phyloP scores from a whole-genome alignment of 495 filamentous ascomycete species.

The Lepraria neglecta region DNA sequence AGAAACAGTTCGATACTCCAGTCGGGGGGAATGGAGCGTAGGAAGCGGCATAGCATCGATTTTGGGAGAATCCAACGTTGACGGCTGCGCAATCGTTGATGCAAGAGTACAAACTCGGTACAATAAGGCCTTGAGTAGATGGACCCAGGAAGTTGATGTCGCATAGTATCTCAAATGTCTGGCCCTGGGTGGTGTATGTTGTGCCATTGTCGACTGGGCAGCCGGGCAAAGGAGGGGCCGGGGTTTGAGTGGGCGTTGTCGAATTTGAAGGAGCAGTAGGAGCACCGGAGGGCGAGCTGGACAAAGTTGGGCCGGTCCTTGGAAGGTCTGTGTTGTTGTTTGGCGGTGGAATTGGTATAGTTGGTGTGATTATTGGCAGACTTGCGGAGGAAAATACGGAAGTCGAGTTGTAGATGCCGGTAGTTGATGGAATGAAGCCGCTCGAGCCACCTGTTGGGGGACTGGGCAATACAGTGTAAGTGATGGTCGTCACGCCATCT shows the following conservation, averaged over 20 bases:
- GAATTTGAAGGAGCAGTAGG: conserved; percentile 2
- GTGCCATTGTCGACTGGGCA: conserved; percentile 20
- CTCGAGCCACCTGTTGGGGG: neutral
- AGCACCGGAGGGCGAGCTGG: neutral
- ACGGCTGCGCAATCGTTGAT: conserved; percentile 13
- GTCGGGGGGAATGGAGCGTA: conserved; percentile 7
- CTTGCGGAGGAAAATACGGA: too few species aligned
- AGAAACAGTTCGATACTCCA: conserved; percentile 13
- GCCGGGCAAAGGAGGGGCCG: neutral
- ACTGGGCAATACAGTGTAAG: neutral
- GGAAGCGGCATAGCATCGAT: conserved; percentile 14
- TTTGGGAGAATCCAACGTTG: conserved; percentile 21
- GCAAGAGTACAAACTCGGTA: conserved; percentile 14
- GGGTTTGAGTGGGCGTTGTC: neutral
- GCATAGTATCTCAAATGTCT: conserved; percentile 18
- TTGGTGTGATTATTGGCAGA: neutral
- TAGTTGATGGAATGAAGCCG: too few species aligned
- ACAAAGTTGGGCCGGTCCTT: neutral
- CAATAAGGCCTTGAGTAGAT: conserved; percentile 12
- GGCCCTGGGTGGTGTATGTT: conserved; percentile 11
- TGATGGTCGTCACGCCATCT: conserved; percentile 3
- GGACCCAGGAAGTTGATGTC: conserved; percentile 17
- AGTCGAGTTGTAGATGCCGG: too few species aligned
- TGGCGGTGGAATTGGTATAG: neutral
- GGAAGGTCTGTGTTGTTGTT: neutral